phyloP scores from a whole-genome alignment of 371 early-diverging fungal genomes.

The Mortierella sp. region DNA sequence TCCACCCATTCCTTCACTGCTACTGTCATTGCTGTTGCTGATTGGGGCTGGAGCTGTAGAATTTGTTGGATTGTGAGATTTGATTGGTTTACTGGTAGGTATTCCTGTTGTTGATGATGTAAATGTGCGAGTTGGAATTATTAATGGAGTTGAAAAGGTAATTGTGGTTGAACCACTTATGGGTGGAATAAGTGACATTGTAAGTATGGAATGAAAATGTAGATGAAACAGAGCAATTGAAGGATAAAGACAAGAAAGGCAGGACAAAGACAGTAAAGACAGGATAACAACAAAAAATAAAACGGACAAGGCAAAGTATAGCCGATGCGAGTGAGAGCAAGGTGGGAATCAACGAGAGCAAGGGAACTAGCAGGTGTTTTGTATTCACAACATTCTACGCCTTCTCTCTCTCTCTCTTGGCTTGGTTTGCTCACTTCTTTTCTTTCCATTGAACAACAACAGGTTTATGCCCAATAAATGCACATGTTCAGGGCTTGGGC shows the following conservation, averaged over 20 bases:
- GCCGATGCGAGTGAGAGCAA: not conserved
- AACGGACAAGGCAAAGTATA: not conserved
- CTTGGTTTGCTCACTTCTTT: no score
- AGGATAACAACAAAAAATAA: not conserved
- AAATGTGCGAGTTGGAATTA: not conserved
- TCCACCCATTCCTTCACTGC: constrained; percentile 29
- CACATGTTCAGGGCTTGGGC: no score
- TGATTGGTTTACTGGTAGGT: not conserved
- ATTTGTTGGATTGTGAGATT: not conserved
- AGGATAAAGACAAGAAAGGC: no score
- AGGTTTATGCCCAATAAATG: no score
- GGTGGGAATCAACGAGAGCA: not conserved
- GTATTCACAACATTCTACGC: not conserved
- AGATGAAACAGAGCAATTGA: no score
- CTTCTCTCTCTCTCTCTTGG: no score
- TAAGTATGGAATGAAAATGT: no score
- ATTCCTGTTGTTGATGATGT: not conserved
- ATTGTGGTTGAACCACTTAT: not conserved
- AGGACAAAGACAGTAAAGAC: not conserved
- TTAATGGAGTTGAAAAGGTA: not conserved
- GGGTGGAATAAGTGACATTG: no score
- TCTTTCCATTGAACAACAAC: no score
- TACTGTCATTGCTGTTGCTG: not conserved
- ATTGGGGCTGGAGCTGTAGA: not conserved
- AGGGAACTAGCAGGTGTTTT: not conserved